Base-by-base conservation (phyloP, 192 early-diverging fungal genomes). In the Mycoemilia scoparia region DNA sequence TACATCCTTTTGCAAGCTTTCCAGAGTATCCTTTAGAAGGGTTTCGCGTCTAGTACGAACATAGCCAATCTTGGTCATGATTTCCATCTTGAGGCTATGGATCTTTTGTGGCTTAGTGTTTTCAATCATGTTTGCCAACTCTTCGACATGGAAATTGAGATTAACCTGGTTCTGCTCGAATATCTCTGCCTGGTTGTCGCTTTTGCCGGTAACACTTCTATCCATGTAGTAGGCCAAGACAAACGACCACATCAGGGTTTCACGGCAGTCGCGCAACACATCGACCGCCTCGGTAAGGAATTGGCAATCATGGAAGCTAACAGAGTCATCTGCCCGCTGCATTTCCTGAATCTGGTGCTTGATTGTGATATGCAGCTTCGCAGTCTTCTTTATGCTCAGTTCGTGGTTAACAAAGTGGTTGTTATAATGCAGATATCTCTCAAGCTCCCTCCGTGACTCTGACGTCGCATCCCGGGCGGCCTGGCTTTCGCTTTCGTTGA, bases 301-400 rank as follows among this genome's bases (percentile, higher is more conserved):
- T 64, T 99, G 91, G 2, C 96, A 91, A 63, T 99, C 88, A 43
- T 96, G 96, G 91, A 91, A 99, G 12, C 85, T 87, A 34, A 99
- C 58, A 13, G 77, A 74, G 16, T 78, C 77, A 1, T 72, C 73
- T n/a, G n/a, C n/a, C 30, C 75, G 67, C 59, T 96, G 95, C 74
- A 99, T 81, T 50, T 84, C 82, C 41, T 87, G 84, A 89, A 99
- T 96, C 32, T 57, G 52, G 43, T 57, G 56, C 35, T 63, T 50
- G 21, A 51, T 63, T 36, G 49, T 45, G 7, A 46, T 41, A 39
- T 57, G 46, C 29, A 63, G 54, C 55, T 87, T 88, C 38, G 72
- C 72, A 33, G 87, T 86, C 12, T 87, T 89, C 57, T 83, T 82
- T 29, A 72, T 67, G 8, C 82, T 86, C 60, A 88, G 91, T 48